Evolutionary conservation across 129 eudicot species (phyloP).

Genomic region (Heracleum sosnowskyi): DNA sequence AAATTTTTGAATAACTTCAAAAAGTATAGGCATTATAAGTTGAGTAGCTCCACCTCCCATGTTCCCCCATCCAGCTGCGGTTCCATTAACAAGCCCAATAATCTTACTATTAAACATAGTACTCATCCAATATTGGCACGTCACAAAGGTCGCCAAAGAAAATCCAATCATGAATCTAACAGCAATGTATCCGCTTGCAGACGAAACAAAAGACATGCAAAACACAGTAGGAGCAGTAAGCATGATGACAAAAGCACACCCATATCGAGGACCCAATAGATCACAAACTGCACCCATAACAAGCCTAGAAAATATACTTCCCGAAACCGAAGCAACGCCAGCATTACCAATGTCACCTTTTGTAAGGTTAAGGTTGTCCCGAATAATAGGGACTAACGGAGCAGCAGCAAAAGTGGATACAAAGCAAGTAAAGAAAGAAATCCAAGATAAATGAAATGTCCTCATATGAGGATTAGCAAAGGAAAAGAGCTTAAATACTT

Average conservation of each 20-base stretch:
- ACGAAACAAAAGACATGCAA: conserved; percentile 54
- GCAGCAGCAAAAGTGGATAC: conserved; percentile 90
- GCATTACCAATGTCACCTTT: conserved; percentile 71
- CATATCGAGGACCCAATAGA: conserved; percentile 68
- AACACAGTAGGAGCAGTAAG: conserved; percentile 71
- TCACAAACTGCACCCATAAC: conserved; percentile 79
- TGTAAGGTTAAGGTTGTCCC: conserved; percentile 62
- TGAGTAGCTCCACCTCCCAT: conserved; percentile 90
- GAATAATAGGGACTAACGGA: conserved; percentile 75
- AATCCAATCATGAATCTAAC: conserved; percentile 50
- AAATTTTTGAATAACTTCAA: conserved; percentile 36
- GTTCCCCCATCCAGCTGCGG: conserved; percentile 91
- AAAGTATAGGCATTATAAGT: conserved; percentile 65
- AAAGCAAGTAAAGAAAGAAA: conserved; percentile 62
- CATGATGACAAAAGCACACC: conserved; percentile 71
- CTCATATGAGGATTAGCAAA: conserved; percentile 82
- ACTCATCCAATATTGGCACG: conserved; percentile 5
- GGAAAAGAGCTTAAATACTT: conserved; percentile 42
- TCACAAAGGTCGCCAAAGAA: background rate
- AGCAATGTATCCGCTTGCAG: conserved; percentile 47
- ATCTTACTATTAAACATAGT: conserved; percentile 34
- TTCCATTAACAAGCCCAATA: conserved; percentile 70
- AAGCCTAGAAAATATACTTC: conserved; percentile 69
- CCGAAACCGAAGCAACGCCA: conserved; percentile 71
- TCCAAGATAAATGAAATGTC: conserved; percentile 76